Evolutionary conservation across 495 filamentous ascomycete genomes (phyloP).

Genomic region (Neurospora tetraspora): DNA sequence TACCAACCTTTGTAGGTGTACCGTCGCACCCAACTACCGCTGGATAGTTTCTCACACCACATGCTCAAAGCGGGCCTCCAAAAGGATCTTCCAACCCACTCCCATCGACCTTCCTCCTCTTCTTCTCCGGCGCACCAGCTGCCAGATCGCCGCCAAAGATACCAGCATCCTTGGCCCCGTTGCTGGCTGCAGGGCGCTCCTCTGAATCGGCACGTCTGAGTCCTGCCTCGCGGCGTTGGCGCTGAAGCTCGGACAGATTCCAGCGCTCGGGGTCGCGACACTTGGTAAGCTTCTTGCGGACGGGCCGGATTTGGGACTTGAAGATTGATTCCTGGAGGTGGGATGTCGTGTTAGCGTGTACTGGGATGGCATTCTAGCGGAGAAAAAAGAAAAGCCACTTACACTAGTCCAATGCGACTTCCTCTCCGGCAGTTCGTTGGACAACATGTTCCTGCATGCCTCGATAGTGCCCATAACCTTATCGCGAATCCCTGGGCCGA

Average conservation of each 20-base stretch:
- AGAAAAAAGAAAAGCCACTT: conserved; percentile 3
- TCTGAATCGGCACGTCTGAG: conserved; percentile 32
- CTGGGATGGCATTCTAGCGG: background rate
- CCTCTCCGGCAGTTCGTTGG: conserved; percentile 35
- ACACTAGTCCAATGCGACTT: conserved; percentile 34
- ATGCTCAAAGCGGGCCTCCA: conserved; percentile 31
- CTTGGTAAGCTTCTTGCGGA: conserved; percentile 65
- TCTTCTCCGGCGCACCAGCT: conserved; percentile 28
- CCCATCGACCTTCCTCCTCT: conserved; percentile 51
- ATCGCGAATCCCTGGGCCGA: conserved; percentile 21
- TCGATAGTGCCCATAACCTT: conserved; percentile 40
- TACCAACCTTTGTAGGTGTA: background rate
- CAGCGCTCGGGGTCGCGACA: conserved; percentile 66
- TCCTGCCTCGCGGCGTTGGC: conserved; percentile 32
- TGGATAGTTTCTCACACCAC: background rate
- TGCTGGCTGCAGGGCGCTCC: conserved; percentile 7
- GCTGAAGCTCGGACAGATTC: conserved; percentile 50
- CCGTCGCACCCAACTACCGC: background rate
- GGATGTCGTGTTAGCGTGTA: background rate
- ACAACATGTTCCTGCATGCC: conserved; percentile 41
- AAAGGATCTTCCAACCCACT: conserved; percentile 47
- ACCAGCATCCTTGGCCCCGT: conserved; percentile 31
- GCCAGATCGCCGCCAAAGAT: conserved; percentile 29
- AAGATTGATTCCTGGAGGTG: conserved; percentile 19
- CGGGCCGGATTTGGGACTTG: conserved; percentile 35